Evolutionary conservation across 768 basidiomycete genomes (phyloP).

Genomic region (Boletus rubroflammeus): DNA sequence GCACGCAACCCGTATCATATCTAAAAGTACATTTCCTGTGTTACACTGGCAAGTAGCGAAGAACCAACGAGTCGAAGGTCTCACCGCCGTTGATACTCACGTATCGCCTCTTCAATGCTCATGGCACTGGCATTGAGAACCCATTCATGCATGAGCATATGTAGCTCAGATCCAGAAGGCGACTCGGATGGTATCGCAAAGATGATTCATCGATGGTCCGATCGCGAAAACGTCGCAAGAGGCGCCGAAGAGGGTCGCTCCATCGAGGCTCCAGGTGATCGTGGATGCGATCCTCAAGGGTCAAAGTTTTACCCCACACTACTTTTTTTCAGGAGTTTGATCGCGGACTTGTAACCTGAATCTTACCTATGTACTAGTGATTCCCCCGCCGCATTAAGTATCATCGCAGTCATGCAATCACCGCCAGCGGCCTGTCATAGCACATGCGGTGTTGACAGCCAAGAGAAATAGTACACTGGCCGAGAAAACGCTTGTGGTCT

Average conservation of each 20-base stretch:
- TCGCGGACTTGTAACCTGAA: background rate
- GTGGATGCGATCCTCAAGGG: background rate
- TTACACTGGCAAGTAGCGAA: background rate
- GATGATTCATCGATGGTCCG: background rate
- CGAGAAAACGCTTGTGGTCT: too few relatives aligned
- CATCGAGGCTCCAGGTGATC: background rate
- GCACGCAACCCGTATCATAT: background rate
- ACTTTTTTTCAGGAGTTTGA: background rate
- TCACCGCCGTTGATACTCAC: background rate
- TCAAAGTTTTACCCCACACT: background rate
- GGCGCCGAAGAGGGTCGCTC: background rate
- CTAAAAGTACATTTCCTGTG: background rate
- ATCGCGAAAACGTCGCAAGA: background rate
- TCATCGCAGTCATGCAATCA: background rate
- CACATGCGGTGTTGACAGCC: background rate
- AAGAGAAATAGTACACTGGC: background rate
- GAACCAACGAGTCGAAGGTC: background rate
- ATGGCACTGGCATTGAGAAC: background rate
- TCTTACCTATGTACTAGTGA: too few relatives aligned
- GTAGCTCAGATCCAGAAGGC: background rate
- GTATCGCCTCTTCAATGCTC: background rate
- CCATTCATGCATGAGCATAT: background rate
- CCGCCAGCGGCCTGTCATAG: background rate
- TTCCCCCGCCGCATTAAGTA: background rate
- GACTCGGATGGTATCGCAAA: background rate